Base-by-base conservation (phyloP, 2,329 filamentous ascomycete genomes). In the Colletotrichum zoysiae region DNA sequence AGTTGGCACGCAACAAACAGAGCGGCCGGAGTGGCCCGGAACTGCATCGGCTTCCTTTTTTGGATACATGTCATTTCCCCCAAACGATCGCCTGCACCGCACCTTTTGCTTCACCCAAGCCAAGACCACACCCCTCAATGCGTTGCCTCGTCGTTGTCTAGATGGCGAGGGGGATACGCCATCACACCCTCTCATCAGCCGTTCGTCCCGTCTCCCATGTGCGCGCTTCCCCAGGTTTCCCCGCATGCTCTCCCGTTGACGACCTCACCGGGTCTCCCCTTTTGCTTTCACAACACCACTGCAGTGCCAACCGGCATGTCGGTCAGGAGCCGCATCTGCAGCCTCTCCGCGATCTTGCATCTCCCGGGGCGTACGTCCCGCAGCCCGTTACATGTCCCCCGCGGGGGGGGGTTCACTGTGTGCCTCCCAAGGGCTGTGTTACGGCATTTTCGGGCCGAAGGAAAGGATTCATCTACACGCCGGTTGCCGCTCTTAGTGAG, bases 131-230 rank as follows among this genome's bases (percentile, higher is more conserved):
- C 57, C 20, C n/a, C 53, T 56, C 26, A 12, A 18, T 18, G 8
- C 14, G 20, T 18, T 70, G 40, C 50, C 56, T 57, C 9, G 50
- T 3, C 20, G 20, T 40, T 6, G 38, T 20, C 33, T 23, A 14
- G 30, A 40, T 58, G 44, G 23, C 16, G 46, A 26, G 33, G 9
- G 30, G 16, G 30, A 33, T 63, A 63, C 44, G 58, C n/a, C 64
- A 68, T 20, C 38, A 62, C 65, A 63, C 50, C 65, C 53, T 68
- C n/a, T 68, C n/a, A n/a, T 6, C 11, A 57, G 26, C n/a, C 44
- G 35, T 71, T 68, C 65, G 23, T 71, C 64, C 48, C 50, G 62
- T 67, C 4, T 56, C 16, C 20, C 18, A 38, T 33, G 11, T 40
- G 3, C 11, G 1, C 42, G 1, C 42, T 56, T 42, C 40, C 55